phyloP scores from a whole-genome alignment of 139 green algal species.

The Pseudopediastrum boryanum region DNA sequence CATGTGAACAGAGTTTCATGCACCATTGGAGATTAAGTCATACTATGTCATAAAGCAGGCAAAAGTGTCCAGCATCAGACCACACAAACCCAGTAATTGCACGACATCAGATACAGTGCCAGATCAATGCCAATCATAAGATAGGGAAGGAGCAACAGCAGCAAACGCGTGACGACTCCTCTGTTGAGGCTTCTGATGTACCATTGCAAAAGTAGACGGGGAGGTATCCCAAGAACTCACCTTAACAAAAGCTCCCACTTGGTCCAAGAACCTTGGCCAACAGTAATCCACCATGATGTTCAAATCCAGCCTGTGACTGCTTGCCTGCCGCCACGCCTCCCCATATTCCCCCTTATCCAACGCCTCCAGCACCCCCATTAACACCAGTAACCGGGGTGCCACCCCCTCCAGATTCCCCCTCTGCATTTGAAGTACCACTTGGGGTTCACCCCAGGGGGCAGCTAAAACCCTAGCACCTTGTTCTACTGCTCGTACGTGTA shows the following conservation, averaged over 20 bases:
- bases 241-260: slow-evolving; percentile 61
- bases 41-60: too few species aligned
- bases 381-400: slow-evolving; percentile 79
- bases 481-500: slow-evolving; percentile 70
- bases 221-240: too few species aligned
- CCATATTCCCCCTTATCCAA: slow-evolving; percentile 59
- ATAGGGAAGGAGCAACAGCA: too few species aligned
- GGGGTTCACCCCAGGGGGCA: slow-evolving; percentile 25
- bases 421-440: slow-evolving; percentile 84
- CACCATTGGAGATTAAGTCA: too few species aligned
- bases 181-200: too few species aligned
- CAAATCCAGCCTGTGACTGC: slow-evolving; percentile 78
- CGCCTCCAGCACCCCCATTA: slow-evolving; percentile 62
- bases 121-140: too few species aligned
- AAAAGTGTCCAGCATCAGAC: too few species aligned
- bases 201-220: too few species aligned
- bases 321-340: slow-evolving; percentile 68
- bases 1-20: too few species aligned
- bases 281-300: slow-evolving; percentile 92
- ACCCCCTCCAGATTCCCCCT: slow-evolving; percentile 94
- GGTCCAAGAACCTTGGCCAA: slow-evolving; percentile 78
- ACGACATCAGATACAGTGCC: too few species aligned
- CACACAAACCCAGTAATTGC: too few species aligned
- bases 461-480: slow-evolving; percentile 43
- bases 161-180: too few species aligned